phyloP scores from a whole-genome alignment of 768 basidiomycete genomes.

The Cytidiella melzeri region DNA sequence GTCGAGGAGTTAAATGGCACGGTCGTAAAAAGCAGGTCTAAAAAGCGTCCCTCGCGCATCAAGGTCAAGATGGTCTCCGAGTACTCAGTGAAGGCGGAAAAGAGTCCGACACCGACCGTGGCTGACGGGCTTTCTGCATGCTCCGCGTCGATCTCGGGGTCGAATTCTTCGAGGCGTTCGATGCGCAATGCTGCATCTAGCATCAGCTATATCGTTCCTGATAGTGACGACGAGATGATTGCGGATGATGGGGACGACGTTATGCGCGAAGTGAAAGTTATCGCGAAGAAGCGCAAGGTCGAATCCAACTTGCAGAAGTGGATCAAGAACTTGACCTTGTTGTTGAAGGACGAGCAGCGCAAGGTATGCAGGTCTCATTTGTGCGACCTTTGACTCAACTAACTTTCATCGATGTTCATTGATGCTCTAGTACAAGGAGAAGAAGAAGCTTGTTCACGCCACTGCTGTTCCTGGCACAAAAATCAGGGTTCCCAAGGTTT shows the following conservation, averaged over 20 bases:
- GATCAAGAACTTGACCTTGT: slow-evolving; percentile 57
- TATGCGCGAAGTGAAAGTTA: slow-evolving; percentile 21
- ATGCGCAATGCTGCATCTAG: slow-evolving; percentile 47
- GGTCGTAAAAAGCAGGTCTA: slow-evolving; percentile 7
- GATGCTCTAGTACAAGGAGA: slow-evolving; percentile 59
- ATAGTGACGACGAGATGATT: slow-evolving; percentile 65
- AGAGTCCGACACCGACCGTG: slow-evolving; percentile 4
- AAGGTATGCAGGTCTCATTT: slow-evolving; percentile 46
- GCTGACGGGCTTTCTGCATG: not conserved
- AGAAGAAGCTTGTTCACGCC: slow-evolving; percentile 51
- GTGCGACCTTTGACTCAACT: too few species aligned
- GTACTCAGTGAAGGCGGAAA: slow-evolving; percentile 9
- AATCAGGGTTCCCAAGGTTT: slow-evolving; percentile 54
- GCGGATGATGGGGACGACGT: slow-evolving; percentile 32
- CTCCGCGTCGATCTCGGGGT: not conserved
- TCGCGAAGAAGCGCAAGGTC: slow-evolving; percentile 29
- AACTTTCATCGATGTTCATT: too few species aligned
- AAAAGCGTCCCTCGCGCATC: slow-evolving; percentile 19
- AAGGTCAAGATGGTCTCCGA: slow-evolving; percentile 33
- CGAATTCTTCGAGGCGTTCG: slow-evolving; percentile 42
- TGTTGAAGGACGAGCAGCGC: slow-evolving; percentile 61
- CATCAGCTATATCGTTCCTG: slow-evolving; percentile 59
- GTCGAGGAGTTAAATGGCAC: slow-evolving; percentile 21
- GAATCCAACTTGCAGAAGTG: slow-evolving; percentile 53
- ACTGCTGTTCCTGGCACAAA: slow-evolving; percentile 37